Base-by-base conservation (phyloP, 345 rosid species). In the Laguncularia racemosa region DNA sequence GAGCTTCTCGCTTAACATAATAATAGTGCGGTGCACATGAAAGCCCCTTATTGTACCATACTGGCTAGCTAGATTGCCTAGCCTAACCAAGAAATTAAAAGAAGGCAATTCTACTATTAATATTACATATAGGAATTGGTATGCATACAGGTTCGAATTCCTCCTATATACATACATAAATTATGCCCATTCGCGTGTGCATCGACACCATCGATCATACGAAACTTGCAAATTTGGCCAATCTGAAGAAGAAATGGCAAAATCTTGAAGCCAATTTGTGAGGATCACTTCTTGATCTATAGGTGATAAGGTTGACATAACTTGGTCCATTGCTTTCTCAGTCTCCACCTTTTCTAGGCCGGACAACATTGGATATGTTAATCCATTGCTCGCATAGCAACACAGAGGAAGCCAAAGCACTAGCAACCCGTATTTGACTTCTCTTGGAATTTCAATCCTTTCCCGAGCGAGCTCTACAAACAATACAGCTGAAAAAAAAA, bases 161-260 rank as follows among this genome's bases (percentile, higher is more conserved):
- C 40, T 33, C 40, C 40, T 5, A 33, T 33, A 43, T 6, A 17
- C 17, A 20, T 44, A 23, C 21, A 18, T 17, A 45, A 23, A 20
- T 11, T 15, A 14, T 14, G 73, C 60, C 43, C 76, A 71, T 21
- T 73, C 60, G 58, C 95, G 89, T 57, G 84, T 78, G n/a, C 60
- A 68, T 33, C 67, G 77, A 70, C 89, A 89, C 95, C 95, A 89
- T 14, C 86, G 87, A 46, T 89, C 83, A 26, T 82, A 82, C 20
- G 83, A 57, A 12, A 20, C 56, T 43, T 77, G 79, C 33, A 86
- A 91, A 69, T 89, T 77, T 0, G 95, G 95, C 91, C 97, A 89
- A 47, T 86, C 88, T 6, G 95, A 82, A 57, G 82, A 56, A 1
- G 82, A 72, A 13, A 76, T 53, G 2, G 83, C 67, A 56, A 71